Conservation (phyloP, 495 filamentous ascomycete genomes). For the Hyaloscypha bicolor region DNA sequence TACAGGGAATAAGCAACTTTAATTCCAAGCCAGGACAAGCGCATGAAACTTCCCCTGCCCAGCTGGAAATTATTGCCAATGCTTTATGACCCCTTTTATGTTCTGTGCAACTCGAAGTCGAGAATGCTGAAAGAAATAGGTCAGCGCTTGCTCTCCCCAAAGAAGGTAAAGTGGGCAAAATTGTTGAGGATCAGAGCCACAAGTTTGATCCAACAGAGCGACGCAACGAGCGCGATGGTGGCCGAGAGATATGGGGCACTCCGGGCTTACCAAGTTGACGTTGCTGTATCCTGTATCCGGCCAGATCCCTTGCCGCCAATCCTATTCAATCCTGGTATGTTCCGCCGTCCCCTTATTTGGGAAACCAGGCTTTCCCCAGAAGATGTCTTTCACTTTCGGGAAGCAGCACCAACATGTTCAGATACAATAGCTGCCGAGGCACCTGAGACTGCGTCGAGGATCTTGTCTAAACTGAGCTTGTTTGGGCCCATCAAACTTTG, state of each 20-base stretch:
- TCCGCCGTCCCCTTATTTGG: no score
- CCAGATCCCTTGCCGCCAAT: no score
- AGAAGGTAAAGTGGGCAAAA: no score
- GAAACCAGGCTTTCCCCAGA: not conserved
- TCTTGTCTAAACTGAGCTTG: not conserved
- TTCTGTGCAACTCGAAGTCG: not conserved
- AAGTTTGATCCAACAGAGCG: no score
- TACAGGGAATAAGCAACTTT: constrained; percentile 1
- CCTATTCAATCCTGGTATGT: no score
- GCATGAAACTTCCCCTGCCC: not conserved
- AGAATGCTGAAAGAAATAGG: not conserved
- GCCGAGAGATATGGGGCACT: no score
- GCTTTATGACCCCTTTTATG: not conserved
- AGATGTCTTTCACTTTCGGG: not conserved
- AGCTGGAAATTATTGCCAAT: not conserved
- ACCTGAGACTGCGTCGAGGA: not conserved
- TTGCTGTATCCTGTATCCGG: no score
- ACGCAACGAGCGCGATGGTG: no score
- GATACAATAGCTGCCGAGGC: not conserved
- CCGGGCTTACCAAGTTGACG: no score
- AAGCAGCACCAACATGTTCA: not conserved
- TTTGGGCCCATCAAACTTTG: not conserved
- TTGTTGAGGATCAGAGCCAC: no score
- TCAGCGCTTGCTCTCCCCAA: not conserved
- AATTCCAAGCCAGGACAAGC: constrained; percentile 4